A percentile compares a stretch with the other conserved stretches of the same genome.
Conservation (phyloP, 495 filamentous ascomycete species). For the Aspergillus carlsbadensis region DNA sequence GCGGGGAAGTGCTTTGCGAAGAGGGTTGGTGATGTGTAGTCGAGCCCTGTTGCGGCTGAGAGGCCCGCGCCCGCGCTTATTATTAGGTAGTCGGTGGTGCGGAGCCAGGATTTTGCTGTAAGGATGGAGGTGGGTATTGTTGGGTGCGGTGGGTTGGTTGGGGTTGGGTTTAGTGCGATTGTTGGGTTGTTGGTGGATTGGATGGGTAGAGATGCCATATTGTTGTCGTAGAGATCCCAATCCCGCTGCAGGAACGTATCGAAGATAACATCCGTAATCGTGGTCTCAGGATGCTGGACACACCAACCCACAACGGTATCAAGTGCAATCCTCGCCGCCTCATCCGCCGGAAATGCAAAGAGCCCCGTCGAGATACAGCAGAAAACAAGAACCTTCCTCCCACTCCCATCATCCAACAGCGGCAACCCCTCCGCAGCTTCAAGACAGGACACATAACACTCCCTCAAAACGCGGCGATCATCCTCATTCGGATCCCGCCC, state of each 20-base stretch:
- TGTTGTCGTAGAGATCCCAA: constrained; percentile 15
- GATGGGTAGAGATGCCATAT: neutral
- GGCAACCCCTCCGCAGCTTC: constrained; percentile 15
- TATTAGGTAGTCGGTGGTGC: constrained; percentile 20
- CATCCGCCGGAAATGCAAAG: constrained; percentile 24
- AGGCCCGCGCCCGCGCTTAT: constrained; percentile 27
- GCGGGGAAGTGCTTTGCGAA: constrained; percentile 24
- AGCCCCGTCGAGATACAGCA: constrained; percentile 30
- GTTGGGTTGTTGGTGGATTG: neutral
- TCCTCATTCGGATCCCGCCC: neutral
- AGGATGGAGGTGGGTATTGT: neutral
- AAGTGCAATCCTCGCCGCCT: constrained; percentile 21
- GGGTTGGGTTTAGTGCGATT: neutral
- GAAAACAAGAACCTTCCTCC: constrained; percentile 22
- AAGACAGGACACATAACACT: constrained; percentile 22
- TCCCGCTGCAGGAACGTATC: constrained; percentile 23
- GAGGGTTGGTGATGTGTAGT: constrained; percentile 24
- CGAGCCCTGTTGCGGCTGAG: constrained; percentile 27
- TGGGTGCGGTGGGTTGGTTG: neutral
- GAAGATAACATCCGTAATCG: constrained; percentile 26
- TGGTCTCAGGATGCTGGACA: constrained; percentile 12
- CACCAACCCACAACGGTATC: constrained; percentile 20
- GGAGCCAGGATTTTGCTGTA: constrained; percentile 19
- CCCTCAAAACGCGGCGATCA: constrained; percentile 15
- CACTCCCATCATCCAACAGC: constrained; percentile 12